A percentile compares a stretch with the other conserved stretches of the same genome.
Conservation (phyloP, 441 rosid species). For the Erodium texanum region DNA sequence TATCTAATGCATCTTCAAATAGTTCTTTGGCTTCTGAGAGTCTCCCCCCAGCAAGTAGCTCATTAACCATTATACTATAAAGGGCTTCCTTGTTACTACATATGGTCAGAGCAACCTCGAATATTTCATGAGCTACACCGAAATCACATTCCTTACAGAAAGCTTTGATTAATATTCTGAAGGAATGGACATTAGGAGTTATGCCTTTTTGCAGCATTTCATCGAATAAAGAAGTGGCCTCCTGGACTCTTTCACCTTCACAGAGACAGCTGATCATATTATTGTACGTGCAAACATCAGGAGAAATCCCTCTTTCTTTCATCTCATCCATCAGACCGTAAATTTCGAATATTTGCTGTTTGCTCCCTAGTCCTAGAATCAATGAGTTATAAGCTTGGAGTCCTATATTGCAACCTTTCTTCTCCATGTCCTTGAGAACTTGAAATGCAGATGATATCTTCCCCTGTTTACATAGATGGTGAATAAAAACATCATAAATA, state of each 20-base stretch:
- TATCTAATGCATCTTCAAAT: conserved; percentile 62
- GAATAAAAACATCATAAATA: conserved; percentile 59
- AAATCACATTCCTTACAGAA: conserved; percentile 64
- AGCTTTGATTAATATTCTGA: conserved; percentile 61
- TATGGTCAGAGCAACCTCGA: conserved; percentile 59
- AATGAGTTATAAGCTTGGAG: conserved; percentile 78
- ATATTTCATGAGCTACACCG: conserved; percentile 54
- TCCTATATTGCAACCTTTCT: conserved; percentile 67
- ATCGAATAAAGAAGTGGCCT: conserved; percentile 61
- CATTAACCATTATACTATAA: conserved; percentile 71
- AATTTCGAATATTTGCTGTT: conserved; percentile 77
- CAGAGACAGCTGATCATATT: conserved; percentile 68
- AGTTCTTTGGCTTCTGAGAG: conserved; percentile 52
- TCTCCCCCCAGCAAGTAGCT: conserved; percentile 57
- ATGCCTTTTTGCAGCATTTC: conserved; percentile 79
- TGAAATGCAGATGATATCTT: conserved; percentile 86
- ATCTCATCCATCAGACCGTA: conserved; percentile 88
- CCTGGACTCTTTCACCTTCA: conserved; percentile 65
- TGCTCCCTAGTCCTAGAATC: conserved; percentile 67
- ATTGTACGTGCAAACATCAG: conserved; percentile 71
- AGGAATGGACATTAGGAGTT: conserved; percentile 58
- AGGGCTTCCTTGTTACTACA: conserved; percentile 81
- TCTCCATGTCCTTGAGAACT: conserved; percentile 96
- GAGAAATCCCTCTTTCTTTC: conserved; percentile 76
- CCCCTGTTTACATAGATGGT: conserved; percentile 73